Base-by-base conservation (phyloP, 2,329 filamentous ascomycete species). In the Penicillium sp. region DNA sequence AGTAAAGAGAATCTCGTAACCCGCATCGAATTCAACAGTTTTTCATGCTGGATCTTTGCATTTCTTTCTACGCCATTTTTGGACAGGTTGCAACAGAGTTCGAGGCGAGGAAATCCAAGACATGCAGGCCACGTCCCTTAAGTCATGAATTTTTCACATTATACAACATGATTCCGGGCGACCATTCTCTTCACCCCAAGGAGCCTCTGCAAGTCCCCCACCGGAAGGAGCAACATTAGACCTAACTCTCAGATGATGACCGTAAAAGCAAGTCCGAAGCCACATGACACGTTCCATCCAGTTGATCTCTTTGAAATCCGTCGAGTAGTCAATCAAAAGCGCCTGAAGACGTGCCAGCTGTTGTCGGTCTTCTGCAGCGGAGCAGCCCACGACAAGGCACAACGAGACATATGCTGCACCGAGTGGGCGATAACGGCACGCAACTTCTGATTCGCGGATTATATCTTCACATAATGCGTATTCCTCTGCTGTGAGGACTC, bases 341-440 rank as follows among this genome's bases (percentile, higher is more conserved):
- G 35, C 35, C 20, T 67, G 55, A 20, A 69, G 55, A 1, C 53
- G 57, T 6, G 42, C 42, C 35, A 60, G 28, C 48, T 67, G 60
- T 2, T 49, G 17, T 10, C 42, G 17, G 50, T 71, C 60, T n/a
- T 61, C 54, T 2, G 62, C 54, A 7, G 57, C 56, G 10, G 63
- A 54, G 62, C 67, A 66, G 5, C 65, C 61, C 38, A 66, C 57
- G 4, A 64, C 56, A 1, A 71, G 58, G 48, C 61, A 67, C 5
- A 65, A 39, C 2, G 63, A 61, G 39, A 66, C 59, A 28, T 68
- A 68, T 11, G 61, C 59, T 10, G 67, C 62, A 2, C 67, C 68
- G 5, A 71, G 50, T 0, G 67, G 69, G 10, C 67, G 61, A 52
- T 69, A 62, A 11, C 55, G 50, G 15, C 58, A 58, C 10, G 67